Conservation (phyloP, 78 protist species). For the Acrasis kona region DNA sequence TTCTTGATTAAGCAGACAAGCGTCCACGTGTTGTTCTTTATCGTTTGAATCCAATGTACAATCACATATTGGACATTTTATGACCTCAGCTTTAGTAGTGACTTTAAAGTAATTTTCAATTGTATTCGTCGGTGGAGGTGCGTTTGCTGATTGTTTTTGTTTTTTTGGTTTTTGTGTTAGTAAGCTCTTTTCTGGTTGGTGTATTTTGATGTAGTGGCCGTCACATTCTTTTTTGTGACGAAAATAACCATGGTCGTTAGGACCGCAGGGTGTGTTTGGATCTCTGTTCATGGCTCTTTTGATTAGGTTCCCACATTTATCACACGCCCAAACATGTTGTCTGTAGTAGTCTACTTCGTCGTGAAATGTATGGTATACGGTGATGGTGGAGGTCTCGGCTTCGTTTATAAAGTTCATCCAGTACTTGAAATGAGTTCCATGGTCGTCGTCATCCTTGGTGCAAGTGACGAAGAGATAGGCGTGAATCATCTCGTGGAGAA, state of each 20-base stretch:
- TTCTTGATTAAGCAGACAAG: too few species aligned
- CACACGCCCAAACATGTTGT: conserved; percentile 33
- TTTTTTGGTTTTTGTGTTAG: neutral
- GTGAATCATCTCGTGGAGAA: conserved; percentile 49
- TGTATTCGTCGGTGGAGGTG: conserved; percentile 28
- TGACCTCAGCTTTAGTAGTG: too few species aligned
- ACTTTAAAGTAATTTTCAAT: too few species aligned
- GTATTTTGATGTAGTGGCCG: conserved; percentile 12
- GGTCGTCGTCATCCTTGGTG: conserved; percentile 15
- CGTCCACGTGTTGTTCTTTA: too few species aligned
- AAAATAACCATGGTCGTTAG: conserved; percentile 1
- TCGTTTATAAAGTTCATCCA: conserved; percentile 21
- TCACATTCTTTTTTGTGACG: neutral
- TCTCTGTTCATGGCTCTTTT: conserved; percentile 27
- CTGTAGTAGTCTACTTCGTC: conserved; percentile 42
- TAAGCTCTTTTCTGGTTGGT: conserved; percentile 23
- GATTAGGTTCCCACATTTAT: neutral
- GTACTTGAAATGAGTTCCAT: conserved; percentile 8
- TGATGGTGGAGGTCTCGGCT: neutral
- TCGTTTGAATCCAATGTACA: too few species aligned
- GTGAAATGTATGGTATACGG: conserved; percentile 35
- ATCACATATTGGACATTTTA: neutral
- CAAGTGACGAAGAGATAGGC: conserved; percentile 37
- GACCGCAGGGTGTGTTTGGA: neutral
- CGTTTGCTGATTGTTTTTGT: neutral